Percentiles rank a stretch among this genome's conserved stretches.
phyloP scores from a whole-genome alignment of 2,329 filamentous ascomycete genomes.

The Pseudocercospora macadamiae region DNA sequence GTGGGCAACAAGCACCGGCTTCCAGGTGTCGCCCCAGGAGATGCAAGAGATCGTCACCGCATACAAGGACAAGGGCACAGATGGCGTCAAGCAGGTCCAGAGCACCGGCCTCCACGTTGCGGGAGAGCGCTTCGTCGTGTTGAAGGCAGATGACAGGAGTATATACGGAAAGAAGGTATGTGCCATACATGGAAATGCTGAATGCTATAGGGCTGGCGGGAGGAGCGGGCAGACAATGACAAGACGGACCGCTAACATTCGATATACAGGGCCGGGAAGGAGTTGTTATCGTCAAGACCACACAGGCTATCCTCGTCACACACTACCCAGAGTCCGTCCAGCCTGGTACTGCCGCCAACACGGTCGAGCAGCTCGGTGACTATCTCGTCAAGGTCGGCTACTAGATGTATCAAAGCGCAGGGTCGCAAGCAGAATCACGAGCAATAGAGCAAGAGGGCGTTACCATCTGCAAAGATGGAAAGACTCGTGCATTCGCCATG shows the following conservation, averaged over 20 bases:
- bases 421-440: neutral
- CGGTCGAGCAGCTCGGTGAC: conserved; percentile 81
- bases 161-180: conserved; percentile 85
- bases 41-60: conserved; percentile 57
- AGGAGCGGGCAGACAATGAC: neutral
- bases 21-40: conserved; percentile 69
- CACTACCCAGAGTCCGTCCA: conserved; percentile 78
- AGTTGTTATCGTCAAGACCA: conserved; percentile 81
- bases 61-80: conserved; percentile 56
- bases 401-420: conserved; percentile 45
- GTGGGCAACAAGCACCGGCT: conserved; percentile 73
- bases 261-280: conserved; percentile 71
- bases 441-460: neutral
- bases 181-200: no score
- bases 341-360: conserved; percentile 75
- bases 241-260: conserved; percentile 6
- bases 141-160: conserved; percentile 74
- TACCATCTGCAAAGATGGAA: neutral
- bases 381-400: conserved; percentile 81
- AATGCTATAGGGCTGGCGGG: no score
- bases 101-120: conserved; percentile 73
- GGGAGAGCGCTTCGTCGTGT: conserved; percentile 76
- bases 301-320: conserved; percentile 82
- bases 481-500: conserved; percentile 11
- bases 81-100: conserved; percentile 67